Base-by-base conservation (phyloP, 2,329 filamentous ascomycete genomes). In the Stachybotrys elegans region DNA sequence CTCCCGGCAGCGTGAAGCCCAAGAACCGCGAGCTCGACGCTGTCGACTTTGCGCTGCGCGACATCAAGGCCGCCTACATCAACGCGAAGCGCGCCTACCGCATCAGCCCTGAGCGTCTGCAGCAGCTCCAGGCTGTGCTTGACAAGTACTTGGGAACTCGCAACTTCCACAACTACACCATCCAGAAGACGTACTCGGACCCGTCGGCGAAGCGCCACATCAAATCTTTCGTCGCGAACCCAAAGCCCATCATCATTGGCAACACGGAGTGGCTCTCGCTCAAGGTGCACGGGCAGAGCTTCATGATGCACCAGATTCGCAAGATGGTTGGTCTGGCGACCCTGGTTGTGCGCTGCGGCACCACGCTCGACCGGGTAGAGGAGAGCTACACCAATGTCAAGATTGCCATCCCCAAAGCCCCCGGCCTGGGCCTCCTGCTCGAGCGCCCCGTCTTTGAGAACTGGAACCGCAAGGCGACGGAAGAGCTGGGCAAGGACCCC, bases 221-320 rank as follows among this genome's bases (percentile, higher is more conserved):
- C 72, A 93, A 91, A 63, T 93, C 88, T 3, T 98, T 98, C 71
- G 73, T 84, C 29, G 84, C 89, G 46, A 86, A 89, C 62, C 70
- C 72, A 4, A 72, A 78, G 42, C 89, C 90, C 1, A 84, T 95
- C 57, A 81, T 90, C 59, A 94, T 95, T 65, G 81, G 88, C 63
- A 83, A 92, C 59, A 96, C 90, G 2, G 87, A 98, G 71, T 98
- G 93, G 93, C 75, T 98, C 5, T 93, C 86, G 35, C 75, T 97
- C 53, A 95, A 95, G 63, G 91, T 98, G 20, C 93, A 98, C 66
- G 93, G 93, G 0, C 93, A 98, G 67, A 92, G 86, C 59, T 98
- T 98, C 76, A 98, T 98, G 93, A 98, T 98, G 93, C 93, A 98
- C 67, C 93, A 98, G 70, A 98, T 98, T 66, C 85, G 93, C 58